Percentiles rank a stretch among this genome's conserved stretches.
Conservation (phyloP, 2,329 filamentous ascomycete genomes). For the Aureobasidium sp. region DNA sequence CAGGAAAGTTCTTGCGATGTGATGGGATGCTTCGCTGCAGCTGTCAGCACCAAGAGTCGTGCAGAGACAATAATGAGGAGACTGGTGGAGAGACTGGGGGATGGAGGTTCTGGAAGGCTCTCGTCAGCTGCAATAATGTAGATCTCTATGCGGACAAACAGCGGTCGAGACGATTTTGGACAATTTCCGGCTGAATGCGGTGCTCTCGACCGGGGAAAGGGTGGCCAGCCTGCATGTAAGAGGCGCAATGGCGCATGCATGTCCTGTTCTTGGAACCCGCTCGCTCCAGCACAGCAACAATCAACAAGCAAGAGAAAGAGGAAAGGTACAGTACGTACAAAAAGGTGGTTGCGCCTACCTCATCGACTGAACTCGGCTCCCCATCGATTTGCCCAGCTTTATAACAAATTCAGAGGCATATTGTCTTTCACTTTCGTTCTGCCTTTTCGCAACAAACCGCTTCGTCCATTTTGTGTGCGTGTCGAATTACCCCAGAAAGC, state of each 20-base stretch:
- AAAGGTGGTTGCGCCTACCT: background rate
- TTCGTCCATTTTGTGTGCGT: background rate
- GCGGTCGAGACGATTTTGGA: conserved; percentile 1
- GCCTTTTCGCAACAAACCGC: background rate
- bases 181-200: conserved; percentile 7
- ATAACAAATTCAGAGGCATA: background rate
- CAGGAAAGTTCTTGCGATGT: background rate
- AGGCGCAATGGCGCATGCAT: conserved; percentile 4
- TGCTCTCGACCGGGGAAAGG: conserved; percentile 4
- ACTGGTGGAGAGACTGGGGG: background rate
- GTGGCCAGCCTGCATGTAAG: background rate
- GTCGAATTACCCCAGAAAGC: background rate
- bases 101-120: conserved; percentile 7
- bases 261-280: background rate
- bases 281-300: background rate
- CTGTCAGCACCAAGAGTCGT: background rate
- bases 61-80: background rate
- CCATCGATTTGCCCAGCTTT: background rate
- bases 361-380: background rate
- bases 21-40: background rate
- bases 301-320: background rate
- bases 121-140: conserved; percentile 11
- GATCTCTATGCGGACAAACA: background rate
- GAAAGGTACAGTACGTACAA: background rate
- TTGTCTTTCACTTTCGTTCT: background rate